Evolutionary conservation across 202 grass and related monocot genomes (phyloP).

Genomic region (Carex sylvatica): DNA sequence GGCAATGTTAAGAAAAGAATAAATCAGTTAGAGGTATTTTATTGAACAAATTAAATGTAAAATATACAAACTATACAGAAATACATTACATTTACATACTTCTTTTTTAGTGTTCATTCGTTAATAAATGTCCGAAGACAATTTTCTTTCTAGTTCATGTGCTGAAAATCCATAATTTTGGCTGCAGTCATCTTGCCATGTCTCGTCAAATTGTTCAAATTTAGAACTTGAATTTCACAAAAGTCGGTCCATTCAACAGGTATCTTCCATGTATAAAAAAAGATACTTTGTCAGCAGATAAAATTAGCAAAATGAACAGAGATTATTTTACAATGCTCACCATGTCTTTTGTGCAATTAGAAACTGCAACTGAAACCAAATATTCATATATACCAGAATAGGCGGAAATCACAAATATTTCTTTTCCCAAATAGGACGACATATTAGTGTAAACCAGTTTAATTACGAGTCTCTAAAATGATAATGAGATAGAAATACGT

Average conservation of each 20-base stretch:
- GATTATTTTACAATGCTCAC: not conserved
- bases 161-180: conserved; percentile 38
- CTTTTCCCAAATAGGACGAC: not conserved
- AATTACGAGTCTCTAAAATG: not conserved
- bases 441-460: not conserved
- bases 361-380: not conserved
- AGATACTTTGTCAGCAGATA: not conserved
- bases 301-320: not conserved
- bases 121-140: conserved; percentile 1
- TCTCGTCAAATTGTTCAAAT: conserved; percentile 19
- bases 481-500: not conserved
- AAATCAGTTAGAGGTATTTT: no score
- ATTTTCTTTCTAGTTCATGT: conserved; percentile 60
- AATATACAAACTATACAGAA: no score
- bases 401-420: not conserved
- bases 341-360: not conserved
- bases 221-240: conserved; percentile 15
- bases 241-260: conserved; percentile 45
- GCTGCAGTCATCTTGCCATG: not conserved
- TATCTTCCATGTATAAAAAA: not conserved
- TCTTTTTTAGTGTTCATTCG: no score
- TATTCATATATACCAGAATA: not conserved
- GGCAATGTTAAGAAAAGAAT: no score
- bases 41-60: no score
- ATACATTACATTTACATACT: no score